These are phyloP conservation scores for Blastocystis sp. DNA, from an alignment of 352 stramenopile genomes.

Conservation along the genomic window DNA sequence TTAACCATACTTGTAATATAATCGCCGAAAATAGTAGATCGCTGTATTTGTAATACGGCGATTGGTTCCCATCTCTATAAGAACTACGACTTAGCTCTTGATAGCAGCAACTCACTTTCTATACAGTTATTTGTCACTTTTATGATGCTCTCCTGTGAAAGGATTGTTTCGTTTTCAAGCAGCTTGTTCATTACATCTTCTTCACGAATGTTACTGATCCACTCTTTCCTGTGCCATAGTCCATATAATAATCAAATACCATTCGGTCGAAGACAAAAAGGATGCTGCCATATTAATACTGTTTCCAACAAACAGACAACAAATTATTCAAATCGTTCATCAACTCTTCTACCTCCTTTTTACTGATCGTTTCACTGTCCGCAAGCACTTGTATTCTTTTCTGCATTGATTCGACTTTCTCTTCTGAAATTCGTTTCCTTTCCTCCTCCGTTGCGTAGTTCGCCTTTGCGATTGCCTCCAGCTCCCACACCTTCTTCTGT, in stretches of 20 bases:
- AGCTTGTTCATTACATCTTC: not conserved
- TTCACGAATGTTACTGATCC: not conserved
- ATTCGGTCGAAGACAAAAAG: slow-evolving; percentile 27
- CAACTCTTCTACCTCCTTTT: not conserved
- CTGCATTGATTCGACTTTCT: not conserved
- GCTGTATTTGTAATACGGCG: not conserved
- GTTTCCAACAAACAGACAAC: not conserved
- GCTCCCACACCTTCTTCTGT: slow-evolving; percentile 40
- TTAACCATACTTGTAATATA: not conserved
- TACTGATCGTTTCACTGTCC: not conserved
- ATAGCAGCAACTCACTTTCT: not conserved
- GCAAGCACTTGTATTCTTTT: not conserved
- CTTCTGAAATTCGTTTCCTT: not conserved
- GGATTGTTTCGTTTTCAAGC: not conserved
- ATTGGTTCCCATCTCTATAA: slow-evolving; percentile 53
- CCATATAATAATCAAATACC: not conserved
- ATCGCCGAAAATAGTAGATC: slow-evolving; percentile 4
- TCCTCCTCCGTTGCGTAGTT: not conserved
- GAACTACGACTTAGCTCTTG: not conserved
- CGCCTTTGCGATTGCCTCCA: slow-evolving; percentile 50
- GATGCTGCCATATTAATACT: not conserved
- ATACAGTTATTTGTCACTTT: not conserved
- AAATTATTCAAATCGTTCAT: not conserved
- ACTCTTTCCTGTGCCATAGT: slow-evolving; percentile 2
- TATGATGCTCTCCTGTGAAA: not conserved